Evolutionary conservation across 148 eudicot genomes (phyloP).

Genomic region (Rhododendron simsii): DNA sequence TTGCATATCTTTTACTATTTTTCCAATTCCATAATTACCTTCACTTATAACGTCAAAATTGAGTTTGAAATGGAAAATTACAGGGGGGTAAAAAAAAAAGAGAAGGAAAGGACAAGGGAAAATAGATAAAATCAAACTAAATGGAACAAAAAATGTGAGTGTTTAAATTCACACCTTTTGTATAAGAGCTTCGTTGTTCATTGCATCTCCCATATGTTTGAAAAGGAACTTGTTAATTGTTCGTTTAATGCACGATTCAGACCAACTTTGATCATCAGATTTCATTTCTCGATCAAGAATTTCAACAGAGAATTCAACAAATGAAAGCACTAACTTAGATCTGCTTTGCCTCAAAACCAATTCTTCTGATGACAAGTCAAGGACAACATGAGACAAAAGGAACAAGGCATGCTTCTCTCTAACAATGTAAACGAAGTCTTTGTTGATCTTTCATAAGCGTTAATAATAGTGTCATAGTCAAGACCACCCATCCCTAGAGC

Average conservation of each 20-base stretch:
- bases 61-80: background rate
- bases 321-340: constrained; percentile 55
- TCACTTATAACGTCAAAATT: no score
- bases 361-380: constrained; percentile 81
- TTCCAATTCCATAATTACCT: no score
- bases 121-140: background rate
- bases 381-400: constrained; percentile 72
- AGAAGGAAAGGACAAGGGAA: background rate
- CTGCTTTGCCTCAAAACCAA: constrained; percentile 66
- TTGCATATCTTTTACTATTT: no score
- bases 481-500: constrained; percentile 54
- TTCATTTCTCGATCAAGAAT: constrained; percentile 32
- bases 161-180: constrained; percentile 47
- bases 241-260: constrained; percentile 36
- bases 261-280: constrained; percentile 37
- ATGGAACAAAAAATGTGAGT: background rate
- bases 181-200: constrained; percentile 54
- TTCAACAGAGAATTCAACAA: constrained; percentile 59
- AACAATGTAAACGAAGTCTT: constrained; percentile 44
- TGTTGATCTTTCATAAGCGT: constrained; percentile 61
- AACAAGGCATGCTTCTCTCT: constrained; percentile 59
- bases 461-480: constrained; percentile 57
- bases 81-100: no score
- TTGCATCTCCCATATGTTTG: constrained; percentile 84
- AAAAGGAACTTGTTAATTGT: constrained; percentile 60